These are phyloP conservation scores for Nosema muscidifuracis DNA, from an alignment of 371 early-diverging fungal genomes.

Conservation along the genomic window DNA sequence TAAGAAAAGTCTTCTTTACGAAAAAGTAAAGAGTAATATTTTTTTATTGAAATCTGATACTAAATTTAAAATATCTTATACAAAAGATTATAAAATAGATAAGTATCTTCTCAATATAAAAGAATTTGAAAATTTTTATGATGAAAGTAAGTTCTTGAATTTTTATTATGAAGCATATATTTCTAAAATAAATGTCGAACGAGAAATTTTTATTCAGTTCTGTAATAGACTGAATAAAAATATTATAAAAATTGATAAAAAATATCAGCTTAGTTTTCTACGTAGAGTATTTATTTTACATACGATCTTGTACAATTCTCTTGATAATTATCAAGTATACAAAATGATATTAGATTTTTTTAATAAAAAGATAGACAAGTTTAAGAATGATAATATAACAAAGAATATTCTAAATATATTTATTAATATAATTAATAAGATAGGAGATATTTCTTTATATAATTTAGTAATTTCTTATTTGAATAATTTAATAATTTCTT, in stretches of 20 bases:
- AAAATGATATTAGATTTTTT: conserved; percentile 16
- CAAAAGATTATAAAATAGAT: conserved; percentile 3
- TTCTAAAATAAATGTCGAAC: neutral
- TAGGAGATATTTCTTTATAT: neutral
- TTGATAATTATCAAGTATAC: conserved; percentile 3
- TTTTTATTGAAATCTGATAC: neutral
- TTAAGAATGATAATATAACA: neutral
- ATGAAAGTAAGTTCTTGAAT: conserved; percentile 15
- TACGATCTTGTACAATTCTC: neutral
- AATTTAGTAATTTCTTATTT: neutral
- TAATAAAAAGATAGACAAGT: neutral
- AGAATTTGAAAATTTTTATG: conserved; percentile 9
- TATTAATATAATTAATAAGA: neutral
- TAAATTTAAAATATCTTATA: neutral
- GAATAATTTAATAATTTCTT: conserved; percentile 4
- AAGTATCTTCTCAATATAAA: neutral
- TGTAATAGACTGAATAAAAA: neutral
- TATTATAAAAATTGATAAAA: neutral
- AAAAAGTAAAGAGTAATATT: neutral
- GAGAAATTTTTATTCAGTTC: conserved; percentile 12
- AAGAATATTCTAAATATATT: neutral
- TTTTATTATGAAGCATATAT: conserved; percentile 6
- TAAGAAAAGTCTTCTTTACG: neutral
- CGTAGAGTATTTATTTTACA: conserved; percentile 14
- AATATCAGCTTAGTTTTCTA: neutral